Evolutionary conservation across 139 green algal species (phyloP), one percentile per base, ranked within the genome.

Genomic region (Desmodesmus armatus): DNA sequence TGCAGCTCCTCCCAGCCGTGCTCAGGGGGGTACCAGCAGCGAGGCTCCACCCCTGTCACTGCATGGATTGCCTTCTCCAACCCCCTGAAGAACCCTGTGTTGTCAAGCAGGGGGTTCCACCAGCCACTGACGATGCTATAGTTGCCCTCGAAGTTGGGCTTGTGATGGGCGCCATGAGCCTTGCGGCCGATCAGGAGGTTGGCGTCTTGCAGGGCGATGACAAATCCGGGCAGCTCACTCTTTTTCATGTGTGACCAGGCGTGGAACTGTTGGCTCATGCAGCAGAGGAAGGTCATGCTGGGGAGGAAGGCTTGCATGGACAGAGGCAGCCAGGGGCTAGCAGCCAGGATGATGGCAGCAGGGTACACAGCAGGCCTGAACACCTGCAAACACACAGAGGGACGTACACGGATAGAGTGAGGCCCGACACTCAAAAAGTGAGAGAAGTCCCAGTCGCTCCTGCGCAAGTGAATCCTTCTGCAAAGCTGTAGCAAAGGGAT

Each of bases 261-360:
- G 84, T 99, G 97, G 67, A 98, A 98, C 93, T 99, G 97, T 91
- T 99, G 97, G 78, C 88, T 95, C 92, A 99, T 94, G 91, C 94
- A 95, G 23, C 80, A 69, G 27, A 86, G 85, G 84, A 93, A 92
- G 35, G 96, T 83, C 88, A 97, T 96, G n/a, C 87, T 87, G 21
- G 92, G 89, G 19, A 91, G 75, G 87, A 96, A 98, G 29, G 91
- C 80, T 67, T 96, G 89, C 67, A 78, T 87, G 3, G 35, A 69
- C 29, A 87, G 31, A 2, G 92, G 88, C 1, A 87, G 77, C 25
- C 92, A 83, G 11, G 83, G 86, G 13, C 86, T 87, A 5, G 88
- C 41, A 0, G 60, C 49, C n/a, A 95, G 78, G 51, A 93, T 88
- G 27, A 65, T 21, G 2, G 75, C 85, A 23, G 88, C 89, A 2